Base-by-base conservation (phyloP, 2,329 filamentous ascomycete genomes). In the Alternaria gansuensis region DNA sequence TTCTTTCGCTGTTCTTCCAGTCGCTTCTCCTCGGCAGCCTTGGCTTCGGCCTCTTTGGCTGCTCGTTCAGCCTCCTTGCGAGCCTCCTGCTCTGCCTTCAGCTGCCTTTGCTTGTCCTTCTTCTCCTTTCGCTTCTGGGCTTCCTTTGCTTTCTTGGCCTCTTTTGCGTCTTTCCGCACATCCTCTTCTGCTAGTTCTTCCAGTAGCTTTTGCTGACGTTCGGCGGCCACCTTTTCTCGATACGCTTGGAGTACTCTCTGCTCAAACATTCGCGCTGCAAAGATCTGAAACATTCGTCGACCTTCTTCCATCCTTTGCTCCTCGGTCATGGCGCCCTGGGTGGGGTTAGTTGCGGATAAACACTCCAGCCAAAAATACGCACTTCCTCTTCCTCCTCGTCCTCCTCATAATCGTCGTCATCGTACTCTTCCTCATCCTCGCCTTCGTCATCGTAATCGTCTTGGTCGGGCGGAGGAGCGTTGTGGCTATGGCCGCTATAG, bases 281-380 rank as follows among this genome's bases (percentile, higher is more conserved):
- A 99, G 77, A 99, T 98, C 78, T 99, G 95, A 76, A 99, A 99
- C 95, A 99, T 99, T 68, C 94, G 87, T 56, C 95, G 88, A 61
- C 95, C 95, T 82, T 99, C 95, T 77, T 98, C 93, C 95, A 99
- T 98, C 62, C 95, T 91, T 82, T 98, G 93, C 81, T 97, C 92
- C 82, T 98, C 94, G 51, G 93, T 97, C 92, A 98, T 95, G 65
- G 90, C 88, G 76, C 96, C 93, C 94, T 98, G 80, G 60, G 74
- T 78, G 50, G 60, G 53, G 63, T 70, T 73, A 74, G 71, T 62
- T 62, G 53, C 51, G 29, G 34, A 57, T 59, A 46, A n/a, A 50
- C 49, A 57, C 51, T 54, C 50, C 53, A 43, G 45, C 49, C 50
- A 50, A 41, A 21, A 31, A 59, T 68, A 75, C 72, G 62, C 66